Base-by-base conservation (phyloP, 176 grass and related monocot species). In the Carex pumila region DNA sequence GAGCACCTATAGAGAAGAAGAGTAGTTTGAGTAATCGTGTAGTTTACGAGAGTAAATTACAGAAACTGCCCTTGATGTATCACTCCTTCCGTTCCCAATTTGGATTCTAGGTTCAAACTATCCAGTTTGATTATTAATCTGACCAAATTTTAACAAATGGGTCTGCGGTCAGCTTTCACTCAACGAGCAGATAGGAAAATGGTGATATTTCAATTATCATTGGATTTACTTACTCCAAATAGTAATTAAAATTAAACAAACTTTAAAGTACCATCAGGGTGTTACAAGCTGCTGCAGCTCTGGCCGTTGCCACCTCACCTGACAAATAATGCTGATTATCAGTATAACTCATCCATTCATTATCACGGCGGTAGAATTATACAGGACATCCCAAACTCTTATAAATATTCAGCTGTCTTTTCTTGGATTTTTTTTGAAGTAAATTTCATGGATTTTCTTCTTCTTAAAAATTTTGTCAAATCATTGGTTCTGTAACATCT, bases 281-380 rank as follows among this genome's bases (percentile, higher is more conserved):
- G 15, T 92, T 90, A 87, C 91, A 94, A 63, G 95, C 90, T 86
- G 92, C 91, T 25, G 93, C 89, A 79, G 95, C 89, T 87, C 91
- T 98, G 21, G 92, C 92, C 82, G 95, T 98, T 68, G 85, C 92
- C 85, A 90, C 81, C 80, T 98, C 91, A 76, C 95, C 95, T 98
- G 66, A 87, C 84, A 77, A 84, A 59, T 34, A 78, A 84, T 60
- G 12, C 21, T 65, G 72, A 30, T 31, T 29, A n/a, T 76, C 22
- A 76, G 72, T 30, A 2, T 25, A 34, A 19, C 7, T 71, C 14
- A 71, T 52, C 11, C 1, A 34, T 77, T 15, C 50, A 56, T 31
- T 77, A 54, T 69, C 34, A 39, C 10, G 8, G 34, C 2, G 3
- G 13, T 69, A 36, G 4, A 67, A 2, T 37, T 31, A 77, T 19